phyloP scores from a whole-genome alignment of 257 asterid species.

The Gynochthodes officinalis region DNA sequence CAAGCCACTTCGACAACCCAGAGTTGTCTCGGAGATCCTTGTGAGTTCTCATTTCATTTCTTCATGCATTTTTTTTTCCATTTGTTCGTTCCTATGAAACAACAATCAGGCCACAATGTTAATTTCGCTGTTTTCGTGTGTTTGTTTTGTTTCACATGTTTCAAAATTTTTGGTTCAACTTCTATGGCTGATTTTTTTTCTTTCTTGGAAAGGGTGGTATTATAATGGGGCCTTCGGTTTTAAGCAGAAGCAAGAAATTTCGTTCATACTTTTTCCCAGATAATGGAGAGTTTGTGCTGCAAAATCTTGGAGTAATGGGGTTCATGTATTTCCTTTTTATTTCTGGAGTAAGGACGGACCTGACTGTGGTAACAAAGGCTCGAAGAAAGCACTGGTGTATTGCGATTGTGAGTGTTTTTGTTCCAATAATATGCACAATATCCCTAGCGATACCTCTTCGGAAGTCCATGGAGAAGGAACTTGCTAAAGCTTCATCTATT shows the following conservation, averaged over 20 bases:
- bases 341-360: conserved; percentile 61
- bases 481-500: conserved; percentile 36
- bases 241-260: conserved; percentile 48
- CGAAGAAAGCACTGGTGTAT: conserved; percentile 58
- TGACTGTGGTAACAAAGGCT: conserved; percentile 27
- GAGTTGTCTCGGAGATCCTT: conserved; percentile 55
- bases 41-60: conserved; percentile 39
- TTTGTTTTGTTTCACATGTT: not conserved
- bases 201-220: conserved; percentile 56
- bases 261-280: conserved; percentile 43
- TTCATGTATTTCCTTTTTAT: conserved; percentile 79
- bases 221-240: conserved; percentile 65
- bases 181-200: too few relatives aligned
- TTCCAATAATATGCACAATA: conserved; percentile 35
- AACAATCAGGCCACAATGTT: too few relatives aligned
- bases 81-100: too few relatives aligned
- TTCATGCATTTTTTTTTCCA: not conserved
- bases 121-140: not conserved
- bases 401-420: conserved; percentile 25
- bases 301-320: conserved; percentile 59
- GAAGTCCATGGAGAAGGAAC: conserved; percentile 30
- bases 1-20: conserved; percentile 75
- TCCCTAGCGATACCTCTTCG: conserved; percentile 27
- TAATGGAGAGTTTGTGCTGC: conserved; percentile 30
- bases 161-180: too few relatives aligned